phyloP scores from a whole-genome alignment of 2,329 filamentous ascomycete genomes.

The Penicillium sp. region DNA sequence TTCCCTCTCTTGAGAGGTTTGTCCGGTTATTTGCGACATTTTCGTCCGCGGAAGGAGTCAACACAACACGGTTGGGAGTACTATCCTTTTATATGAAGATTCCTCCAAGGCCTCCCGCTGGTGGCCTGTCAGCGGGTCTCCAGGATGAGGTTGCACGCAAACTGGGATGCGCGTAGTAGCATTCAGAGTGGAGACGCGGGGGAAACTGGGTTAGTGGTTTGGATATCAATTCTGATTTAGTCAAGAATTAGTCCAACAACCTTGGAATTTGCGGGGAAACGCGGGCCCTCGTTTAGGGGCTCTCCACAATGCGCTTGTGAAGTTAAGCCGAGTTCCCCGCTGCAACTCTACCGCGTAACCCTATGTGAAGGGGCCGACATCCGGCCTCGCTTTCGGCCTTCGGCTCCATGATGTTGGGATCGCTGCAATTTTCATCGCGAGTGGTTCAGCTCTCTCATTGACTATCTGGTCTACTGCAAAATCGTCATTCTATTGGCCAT shows the following conservation, averaged over 20 bases:
- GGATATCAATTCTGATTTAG: background rate
- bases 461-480: slow-evolving; percentile 2
- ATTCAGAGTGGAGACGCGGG: slow-evolving; percentile 8
- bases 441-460: no score
- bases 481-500: background rate
- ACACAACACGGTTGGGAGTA: background rate
- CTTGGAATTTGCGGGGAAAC: background rate
- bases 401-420: background rate
- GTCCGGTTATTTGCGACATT: slow-evolving; percentile 17
- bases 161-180: slow-evolving; percentile 1
- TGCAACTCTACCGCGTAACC: slow-evolving; percentile 18
- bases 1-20: slow-evolving; percentile 13
- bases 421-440: background rate
- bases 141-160: background rate
- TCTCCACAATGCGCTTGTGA: slow-evolving; percentile 12
- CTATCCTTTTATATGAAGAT: background rate
- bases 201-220: background rate
- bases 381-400: background rate
- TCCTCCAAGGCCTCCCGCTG: background rate
- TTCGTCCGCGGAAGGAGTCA: background rate
- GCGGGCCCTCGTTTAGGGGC: background rate
- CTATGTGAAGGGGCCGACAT: background rate
- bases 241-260: background rate
- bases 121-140: background rate
- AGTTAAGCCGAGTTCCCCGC: background rate